Base-by-base conservation (phyloP, 106 monocot genomes). In the Phalaenopsis aphrodite region DNA sequence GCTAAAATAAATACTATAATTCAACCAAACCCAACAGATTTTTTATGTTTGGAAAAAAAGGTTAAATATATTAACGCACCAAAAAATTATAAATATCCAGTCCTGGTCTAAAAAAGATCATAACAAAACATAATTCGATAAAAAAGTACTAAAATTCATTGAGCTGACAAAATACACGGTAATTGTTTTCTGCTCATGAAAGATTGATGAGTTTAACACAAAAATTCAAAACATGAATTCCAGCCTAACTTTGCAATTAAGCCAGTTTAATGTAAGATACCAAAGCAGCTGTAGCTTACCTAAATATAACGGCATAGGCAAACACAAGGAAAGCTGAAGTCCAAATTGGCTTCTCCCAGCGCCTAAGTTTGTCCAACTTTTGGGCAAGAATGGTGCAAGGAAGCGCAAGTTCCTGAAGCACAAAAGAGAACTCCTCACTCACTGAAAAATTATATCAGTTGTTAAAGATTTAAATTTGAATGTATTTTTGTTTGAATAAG, bases 321-420 rank as follows among this genome's bases (percentile, higher is more conserved):
- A 94, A 84, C 7, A 83, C 72, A 77, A 97, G 90, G 77, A 94
- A 97, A 81, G 82, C 85, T 79, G 87, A 16, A 49, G 97, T 97
- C 77, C 77, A 81, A 7, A 81, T 81, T 65, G 94, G 94, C 18
- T 97, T 86, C 80, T 97, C 92, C 97, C 97, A 97, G 56, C 88
- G 82, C 80, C 87, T 79, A 72, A 97, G 92, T 83, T 89, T 90
- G 80, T 94, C 88, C 78, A 97, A 85, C 39, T 83, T 86, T 82
- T 88, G 83, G 30, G 87, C 86, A 47, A 90, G 55, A 21, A 87
- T 69, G 14, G 84, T 80, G 55, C 84, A 83, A 55, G 97, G 97
- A 87, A 97, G 89, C 86, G 94, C 86, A 64, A 97, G 94, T 86
- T 97, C 97, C 97, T 97, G 85, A 76, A 81, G 36, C 66, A 47